Evolutionary conservation across 2,329 filamentous ascomycete genomes (phyloP), one percentile per base, ranked within the genome.

Genomic region (Nothomitra cinnamomea): DNA sequence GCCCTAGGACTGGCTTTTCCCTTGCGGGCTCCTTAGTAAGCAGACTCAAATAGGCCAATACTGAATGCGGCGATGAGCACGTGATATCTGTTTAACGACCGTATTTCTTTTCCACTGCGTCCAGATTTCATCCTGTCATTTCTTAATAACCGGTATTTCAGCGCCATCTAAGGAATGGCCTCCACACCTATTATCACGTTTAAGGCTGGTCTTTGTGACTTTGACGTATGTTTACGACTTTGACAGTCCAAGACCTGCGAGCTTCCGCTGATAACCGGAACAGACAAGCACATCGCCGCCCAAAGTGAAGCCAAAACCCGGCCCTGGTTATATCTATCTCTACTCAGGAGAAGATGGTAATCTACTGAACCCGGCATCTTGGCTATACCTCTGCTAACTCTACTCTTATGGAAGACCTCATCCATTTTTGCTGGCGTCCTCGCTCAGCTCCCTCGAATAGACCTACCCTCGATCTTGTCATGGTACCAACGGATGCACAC

Each of bases 361-460:
- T 68, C 69, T 43, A 19, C 21, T 49, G 21, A 17, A 40, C 38
- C 13, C 41, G 25, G 15, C 24, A n/a, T 17, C 15, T 4, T 35
- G 28, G 22, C n/a, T 21, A 54, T 17, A 56, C 17, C 15, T 7
- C 19, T 35, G 42, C 22, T 43, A 25, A 43, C 19, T 24, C 15
- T n/a, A 15, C n/a, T 6, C 22, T 43, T 65, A 50, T 41, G 7
- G 25, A 59, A 88, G 85, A 95, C 52, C 78, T 98, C 56, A 76
- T 94, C 57, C 89, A 95, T 72, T 95, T 98, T 72, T 95, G 89
- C 78, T 98, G 94, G 94, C 84, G 89, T 59, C 82, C 86, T 62
- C 83, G 92, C 60, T 77, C 74, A 60, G 78, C 79, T 55, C 73
- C 82, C 21, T 69, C 87, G 59, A 78, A 84, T 58, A 71, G 85